A percentile compares a stretch with the other conserved stretches of the same genome.
Evolutionary conservation across 2,329 filamentous ascomycete species (phyloP).

Genomic region (Xylariaceae sp.): DNA sequence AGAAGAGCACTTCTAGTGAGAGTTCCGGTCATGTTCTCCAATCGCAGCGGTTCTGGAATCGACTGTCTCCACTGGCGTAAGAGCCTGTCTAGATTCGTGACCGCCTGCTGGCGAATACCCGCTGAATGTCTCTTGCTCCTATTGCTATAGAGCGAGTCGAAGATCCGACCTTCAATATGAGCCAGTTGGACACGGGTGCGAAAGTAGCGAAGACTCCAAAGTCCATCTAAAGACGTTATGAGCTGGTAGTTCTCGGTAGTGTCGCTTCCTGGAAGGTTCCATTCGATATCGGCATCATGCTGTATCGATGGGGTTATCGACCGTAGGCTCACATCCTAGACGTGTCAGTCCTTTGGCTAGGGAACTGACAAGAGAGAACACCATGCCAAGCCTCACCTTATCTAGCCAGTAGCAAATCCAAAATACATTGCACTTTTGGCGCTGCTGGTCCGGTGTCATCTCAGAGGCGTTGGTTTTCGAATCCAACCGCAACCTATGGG

Average conservation of each 20-base stretch:
- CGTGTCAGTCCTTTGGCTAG: constrained; percentile 2
- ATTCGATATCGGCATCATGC: constrained; percentile 35
- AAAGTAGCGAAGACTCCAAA: constrained; percentile 33
- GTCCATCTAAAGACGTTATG: constrained; percentile 31
- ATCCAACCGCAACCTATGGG: constrained; percentile 33
- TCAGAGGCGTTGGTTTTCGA: constrained; percentile 19
- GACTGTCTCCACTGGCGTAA: constrained; percentile 33
- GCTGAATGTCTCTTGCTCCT: constrained; percentile 20
- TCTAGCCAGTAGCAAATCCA: constrained; percentile 39
- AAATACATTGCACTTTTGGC: constrained; percentile 34
- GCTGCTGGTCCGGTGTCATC: constrained; percentile 25
- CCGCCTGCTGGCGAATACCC: constrained; percentile 25
- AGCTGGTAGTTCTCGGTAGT: constrained; percentile 29
- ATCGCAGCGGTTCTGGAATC: constrained; percentile 29
- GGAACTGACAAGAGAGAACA: neutral
- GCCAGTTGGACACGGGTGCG: constrained; percentile 35
- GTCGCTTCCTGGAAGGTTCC: constrained; percentile 30
- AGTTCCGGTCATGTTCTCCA: constrained; percentile 28
- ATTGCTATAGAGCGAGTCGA: constrained; percentile 34
- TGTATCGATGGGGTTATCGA: constrained; percentile 34
- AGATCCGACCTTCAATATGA: constrained; percentile 36
- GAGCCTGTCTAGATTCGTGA: constrained; percentile 22
- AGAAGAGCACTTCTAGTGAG: constrained; percentile 26
- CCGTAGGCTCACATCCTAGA: constrained; percentile 33
- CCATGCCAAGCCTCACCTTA: constrained; percentile 25